These are phyloP conservation scores for Eragrostis curvula DNA, from an alignment of 176 grass and related monocot genomes.

Conservation along the genomic window DNA sequence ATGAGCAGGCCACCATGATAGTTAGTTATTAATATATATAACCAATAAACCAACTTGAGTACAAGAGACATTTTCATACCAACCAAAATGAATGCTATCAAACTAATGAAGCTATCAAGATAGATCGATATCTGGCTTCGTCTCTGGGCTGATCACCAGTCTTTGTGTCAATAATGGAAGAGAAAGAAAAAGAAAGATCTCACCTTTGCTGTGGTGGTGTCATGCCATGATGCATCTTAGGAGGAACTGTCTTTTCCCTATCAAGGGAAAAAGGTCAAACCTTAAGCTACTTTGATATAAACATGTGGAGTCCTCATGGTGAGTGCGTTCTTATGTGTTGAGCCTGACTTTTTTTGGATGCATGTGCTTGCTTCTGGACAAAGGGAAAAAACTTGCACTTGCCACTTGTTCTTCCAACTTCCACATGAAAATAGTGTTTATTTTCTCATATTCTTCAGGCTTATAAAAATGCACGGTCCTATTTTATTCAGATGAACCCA, in stretches of 20 bases:
- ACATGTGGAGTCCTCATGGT: slow-evolving; percentile 25
- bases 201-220: slow-evolving; percentile 17
- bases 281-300: slow-evolving; percentile 28
- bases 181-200: slow-evolving; percentile 30
- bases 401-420: slow-evolving; percentile 9
- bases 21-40: too few species aligned
- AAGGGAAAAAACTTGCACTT: slow-evolving; percentile 1
- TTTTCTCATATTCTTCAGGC: neutral
- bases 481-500: neutral
- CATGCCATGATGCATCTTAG: slow-evolving; percentile 15
- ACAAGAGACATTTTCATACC: too few species aligned
- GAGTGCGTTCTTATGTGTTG: neutral
- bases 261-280: slow-evolving; percentile 35
- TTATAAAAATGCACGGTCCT: neutral
- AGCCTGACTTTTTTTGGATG: neutral
- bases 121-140: neutral
- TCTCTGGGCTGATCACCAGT: slow-evolving; percentile 20
- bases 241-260: slow-evolving; percentile 41
- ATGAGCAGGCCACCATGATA: too few species aligned
- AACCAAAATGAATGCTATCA: neutral
- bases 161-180: slow-evolving; percentile 37
- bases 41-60: too few species aligned
- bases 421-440: neutral
- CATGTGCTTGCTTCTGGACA: slow-evolving; percentile 5
- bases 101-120: slow-evolving; percentile 8